Evolutionary conservation across 352 stramenopile species (phyloP).

Genomic region (Phytopythium aichiense): DNA sequence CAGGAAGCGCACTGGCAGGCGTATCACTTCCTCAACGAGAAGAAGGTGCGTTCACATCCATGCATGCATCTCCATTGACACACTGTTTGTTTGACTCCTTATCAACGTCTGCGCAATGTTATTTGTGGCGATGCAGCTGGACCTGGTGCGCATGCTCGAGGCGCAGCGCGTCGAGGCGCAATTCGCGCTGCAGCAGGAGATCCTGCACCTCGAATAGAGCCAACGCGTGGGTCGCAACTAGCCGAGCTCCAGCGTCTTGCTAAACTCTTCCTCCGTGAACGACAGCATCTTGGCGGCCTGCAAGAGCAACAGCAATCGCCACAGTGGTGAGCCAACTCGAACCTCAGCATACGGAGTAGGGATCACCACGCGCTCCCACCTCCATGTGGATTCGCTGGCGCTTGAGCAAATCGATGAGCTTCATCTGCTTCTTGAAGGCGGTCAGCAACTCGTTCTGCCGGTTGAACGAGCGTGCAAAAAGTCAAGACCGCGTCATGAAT

Average conservation of each 20-base stretch:
- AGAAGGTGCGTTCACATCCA: conserved; percentile 43
- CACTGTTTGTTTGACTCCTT: background rate
- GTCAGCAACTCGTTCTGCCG: conserved; percentile 55
- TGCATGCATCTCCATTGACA: background rate
- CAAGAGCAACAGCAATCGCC: background rate
- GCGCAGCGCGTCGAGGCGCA: conserved; percentile 65
- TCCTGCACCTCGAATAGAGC: conserved; percentile 42
- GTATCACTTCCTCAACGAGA: conserved; percentile 79
- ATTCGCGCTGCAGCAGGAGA: conserved; percentile 59
- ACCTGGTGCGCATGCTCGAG: conserved; percentile 71
- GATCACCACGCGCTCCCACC: background rate
- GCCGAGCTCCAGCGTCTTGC: conserved; percentile 62
- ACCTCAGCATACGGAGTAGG: background rate
- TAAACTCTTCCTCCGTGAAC: conserved; percentile 83
- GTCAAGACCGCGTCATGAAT: background rate
- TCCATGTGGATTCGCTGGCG: conserved; percentile 85
- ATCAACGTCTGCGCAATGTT: background rate
- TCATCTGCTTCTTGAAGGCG: conserved; percentile 87
- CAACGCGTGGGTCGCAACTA: conserved; percentile 13
- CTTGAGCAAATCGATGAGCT: conserved; percentile 84
- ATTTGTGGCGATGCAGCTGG: conserved; percentile 32
- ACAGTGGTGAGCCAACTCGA: background rate
- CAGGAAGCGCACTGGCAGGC: conserved; percentile 80
- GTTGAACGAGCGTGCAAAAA: background rate
- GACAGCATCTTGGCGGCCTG: conserved; percentile 83